A percentile compares a stretch with the other conserved stretches of the same genome.
Evolutionary conservation across 2,329 filamentous ascomycete species (phyloP).

Genomic region (Dactylellina drechsleri): DNA sequence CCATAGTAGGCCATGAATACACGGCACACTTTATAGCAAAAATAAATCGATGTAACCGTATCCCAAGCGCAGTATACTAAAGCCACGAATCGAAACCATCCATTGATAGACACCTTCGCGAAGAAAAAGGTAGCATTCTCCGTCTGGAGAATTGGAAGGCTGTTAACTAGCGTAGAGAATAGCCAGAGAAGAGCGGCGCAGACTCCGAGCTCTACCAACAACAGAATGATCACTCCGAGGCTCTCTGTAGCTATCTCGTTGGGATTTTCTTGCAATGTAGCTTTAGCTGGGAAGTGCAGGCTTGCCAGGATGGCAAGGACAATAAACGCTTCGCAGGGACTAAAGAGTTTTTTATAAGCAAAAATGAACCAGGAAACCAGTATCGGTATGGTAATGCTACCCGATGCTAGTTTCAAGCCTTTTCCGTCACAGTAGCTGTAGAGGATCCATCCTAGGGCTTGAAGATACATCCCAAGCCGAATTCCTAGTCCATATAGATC

Average conservation of each 20-base stretch:
- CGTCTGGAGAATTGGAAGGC: slow-evolving; percentile 22
- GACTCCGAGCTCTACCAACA: slow-evolving; percentile 24
- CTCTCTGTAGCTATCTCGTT: slow-evolving; percentile 1
- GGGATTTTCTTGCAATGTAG: not conserved
- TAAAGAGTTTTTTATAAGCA: slow-evolving; percentile 23
- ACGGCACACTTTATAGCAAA: slow-evolving; percentile 1
- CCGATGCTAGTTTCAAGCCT: slow-evolving; percentile 23
- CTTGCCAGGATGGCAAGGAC: slow-evolving; percentile 14
- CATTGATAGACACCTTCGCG: slow-evolving; percentile 11
- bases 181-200: slow-evolving; percentile 22
- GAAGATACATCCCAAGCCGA: slow-evolving; percentile 28
- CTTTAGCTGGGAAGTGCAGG: slow-evolving; percentile 24
- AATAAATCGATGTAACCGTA: slow-evolving; percentile 9
- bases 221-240: slow-evolving; percentile 9
- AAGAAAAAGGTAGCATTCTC: slow-evolving; percentile 27
- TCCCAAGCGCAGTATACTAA: slow-evolving; percentile 18
- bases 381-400: slow-evolving; percentile 26
- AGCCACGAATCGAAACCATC: slow-evolving; percentile 26
- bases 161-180: slow-evolving; percentile 19
- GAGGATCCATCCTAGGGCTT: slow-evolving; percentile 22
- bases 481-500: slow-evolving; percentile 26
- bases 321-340: slow-evolving; percentile 36
- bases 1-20: not conserved
- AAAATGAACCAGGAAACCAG: slow-evolving; percentile 29
- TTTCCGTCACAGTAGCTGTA: slow-evolving; percentile 2